A percentile compares a stretch with the other conserved stretches of the same genome.
These are phyloP conservation scores for Rhizodiscina lignyota DNA, from an alignment of 495 filamentous ascomycete species.

Conservation along the genomic window DNA sequence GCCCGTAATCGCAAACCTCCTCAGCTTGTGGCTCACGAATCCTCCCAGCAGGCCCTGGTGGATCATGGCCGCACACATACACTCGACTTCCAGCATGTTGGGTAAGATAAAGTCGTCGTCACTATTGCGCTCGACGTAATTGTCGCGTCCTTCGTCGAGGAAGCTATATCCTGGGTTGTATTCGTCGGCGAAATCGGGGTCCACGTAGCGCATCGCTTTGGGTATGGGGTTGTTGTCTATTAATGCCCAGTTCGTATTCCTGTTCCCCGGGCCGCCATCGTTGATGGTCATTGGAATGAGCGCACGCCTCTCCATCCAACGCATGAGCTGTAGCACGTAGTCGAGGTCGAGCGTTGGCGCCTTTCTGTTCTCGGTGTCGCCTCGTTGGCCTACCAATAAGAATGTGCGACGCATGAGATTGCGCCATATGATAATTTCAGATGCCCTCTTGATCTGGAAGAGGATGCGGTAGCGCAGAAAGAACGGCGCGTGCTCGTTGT, in stretches of 20 bases:
- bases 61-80: conserved; percentile 56
- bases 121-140: conserved; percentile 4
- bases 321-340: conserved; percentile 33
- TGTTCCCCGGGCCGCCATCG: conserved; percentile 7
- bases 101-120: conserved; percentile 26
- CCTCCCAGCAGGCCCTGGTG: conserved; percentile 74
- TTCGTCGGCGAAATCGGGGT: conserved; percentile 32
- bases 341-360: conserved; percentile 40
- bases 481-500: conserved; percentile 39
- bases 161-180: too few species aligned
- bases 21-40: conserved; percentile 62
- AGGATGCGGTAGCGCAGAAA: conserved; percentile 62
- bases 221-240: conserved; percentile 6
- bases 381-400: conserved; percentile 37
- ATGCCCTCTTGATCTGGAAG: conserved; percentile 51
- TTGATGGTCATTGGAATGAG: background rate
- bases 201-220: conserved; percentile 16
- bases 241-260: conserved; percentile 18
- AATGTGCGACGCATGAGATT: conserved; percentile 66
- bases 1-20: conserved; percentile 68
- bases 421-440: conserved; percentile 72
- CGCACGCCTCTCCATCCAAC: conserved; percentile 16
- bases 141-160: conserved; percentile 13
- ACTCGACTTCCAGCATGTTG: conserved; percentile 55
- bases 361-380: conserved; percentile 28